These are phyloP conservation scores for Elongisporangium senticosum DNA, from an alignment of 352 stramenopile species.

Conservation along the genomic window DNA sequence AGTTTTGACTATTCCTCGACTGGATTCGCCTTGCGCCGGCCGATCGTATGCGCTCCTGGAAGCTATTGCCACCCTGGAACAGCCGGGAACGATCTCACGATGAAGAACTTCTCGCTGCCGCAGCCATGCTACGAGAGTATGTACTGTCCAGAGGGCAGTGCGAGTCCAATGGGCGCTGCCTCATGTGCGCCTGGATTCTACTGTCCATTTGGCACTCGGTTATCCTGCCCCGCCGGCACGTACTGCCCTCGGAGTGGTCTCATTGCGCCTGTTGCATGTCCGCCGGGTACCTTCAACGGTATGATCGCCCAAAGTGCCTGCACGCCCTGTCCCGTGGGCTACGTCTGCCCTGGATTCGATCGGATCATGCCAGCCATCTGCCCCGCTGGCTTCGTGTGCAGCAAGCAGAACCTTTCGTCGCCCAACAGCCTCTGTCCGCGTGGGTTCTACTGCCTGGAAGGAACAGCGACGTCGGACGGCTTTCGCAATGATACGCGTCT, in stretches of 20 bases:
- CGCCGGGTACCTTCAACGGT: constrained; percentile 90
- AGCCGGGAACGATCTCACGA: constrained; percentile 55
- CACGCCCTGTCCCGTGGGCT: constrained; percentile 85
- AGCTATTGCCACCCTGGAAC: constrained; percentile 89
- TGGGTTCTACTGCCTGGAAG: constrained; percentile 94
- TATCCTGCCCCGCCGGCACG: constrained; percentile 88
- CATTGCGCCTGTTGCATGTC: constrained; percentile 84
- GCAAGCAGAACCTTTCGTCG: constrained; percentile 63
- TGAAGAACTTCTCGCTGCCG: constrained; percentile 87
- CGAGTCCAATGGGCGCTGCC: constrained; percentile 72
- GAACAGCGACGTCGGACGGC: constrained; percentile 91
- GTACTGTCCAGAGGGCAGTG: constrained; percentile 90
- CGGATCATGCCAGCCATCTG: constrained; percentile 90
- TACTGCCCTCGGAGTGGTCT: constrained; percentile 88
- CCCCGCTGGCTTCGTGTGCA: constrained; percentile 91
- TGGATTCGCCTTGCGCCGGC: constrained; percentile 72
- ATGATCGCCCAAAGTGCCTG: constrained; percentile 90
- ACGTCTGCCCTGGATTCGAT: constrained; percentile 92
- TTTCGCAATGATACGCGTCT: constrained; percentile 96
- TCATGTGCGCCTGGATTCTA: constrained; percentile 89
- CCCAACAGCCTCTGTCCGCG: constrained; percentile 92
- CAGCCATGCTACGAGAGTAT: constrained; percentile 88
- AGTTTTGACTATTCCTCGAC: constrained; percentile 83
- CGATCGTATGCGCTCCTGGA: constrained; percentile 81
- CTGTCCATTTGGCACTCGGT: constrained; percentile 84